Evolutionary conservation across 768 basidiomycete species (phyloP).

Genomic region (Melanogaster broomeanus): DNA sequence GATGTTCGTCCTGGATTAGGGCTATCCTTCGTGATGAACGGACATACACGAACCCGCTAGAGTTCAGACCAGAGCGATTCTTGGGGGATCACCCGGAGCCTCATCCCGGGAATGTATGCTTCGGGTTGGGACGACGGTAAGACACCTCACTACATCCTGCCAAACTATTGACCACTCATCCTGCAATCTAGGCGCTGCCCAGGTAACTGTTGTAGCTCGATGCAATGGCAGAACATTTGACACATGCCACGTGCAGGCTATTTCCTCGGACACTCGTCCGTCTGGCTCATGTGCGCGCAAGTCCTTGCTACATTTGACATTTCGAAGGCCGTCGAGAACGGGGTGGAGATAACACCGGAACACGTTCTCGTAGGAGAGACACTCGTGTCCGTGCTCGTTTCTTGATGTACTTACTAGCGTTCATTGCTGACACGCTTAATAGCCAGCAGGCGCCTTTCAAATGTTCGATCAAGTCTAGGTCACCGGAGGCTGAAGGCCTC

Average conservation of each 20-base stretch:
- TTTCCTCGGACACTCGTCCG: slow-evolving; percentile 23
- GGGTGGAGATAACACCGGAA: slow-evolving; percentile 44
- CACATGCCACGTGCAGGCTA: slow-evolving; percentile 16
- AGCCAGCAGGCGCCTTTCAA: slow-evolving; percentile 13
- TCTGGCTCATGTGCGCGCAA: slow-evolving; percentile 29
- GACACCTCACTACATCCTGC: neutral
- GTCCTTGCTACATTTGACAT: slow-evolving; percentile 48
- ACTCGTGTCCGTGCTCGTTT: slow-evolving; percentile 5
- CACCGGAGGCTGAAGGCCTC: neutral
- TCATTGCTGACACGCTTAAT: neutral
- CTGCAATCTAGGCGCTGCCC: slow-evolving; percentile 10
- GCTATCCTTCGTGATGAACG: slow-evolving; percentile 18
- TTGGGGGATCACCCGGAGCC: slow-evolving; percentile 16
- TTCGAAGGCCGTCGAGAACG: slow-evolving; percentile 40
- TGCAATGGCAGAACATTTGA: neutral
- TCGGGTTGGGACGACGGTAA: slow-evolving; percentile 22
- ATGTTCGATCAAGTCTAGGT: slow-evolving; percentile 12
- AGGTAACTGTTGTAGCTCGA: neutral
- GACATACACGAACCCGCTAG: slow-evolving; percentile 15
- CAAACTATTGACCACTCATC: neutral
- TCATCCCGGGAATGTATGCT: slow-evolving; percentile 11
- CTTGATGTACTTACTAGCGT: neutral
- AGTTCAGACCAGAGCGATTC: slow-evolving; percentile 26
- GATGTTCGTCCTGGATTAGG: slow-evolving; percentile 1
- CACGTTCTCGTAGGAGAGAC: slow-evolving; percentile 30